Evolutionary conservation across 495 filamentous ascomycete species (phyloP), one percentile per base, ranked within the genome.

Genomic region (Clavariopsis aquatica): DNA sequence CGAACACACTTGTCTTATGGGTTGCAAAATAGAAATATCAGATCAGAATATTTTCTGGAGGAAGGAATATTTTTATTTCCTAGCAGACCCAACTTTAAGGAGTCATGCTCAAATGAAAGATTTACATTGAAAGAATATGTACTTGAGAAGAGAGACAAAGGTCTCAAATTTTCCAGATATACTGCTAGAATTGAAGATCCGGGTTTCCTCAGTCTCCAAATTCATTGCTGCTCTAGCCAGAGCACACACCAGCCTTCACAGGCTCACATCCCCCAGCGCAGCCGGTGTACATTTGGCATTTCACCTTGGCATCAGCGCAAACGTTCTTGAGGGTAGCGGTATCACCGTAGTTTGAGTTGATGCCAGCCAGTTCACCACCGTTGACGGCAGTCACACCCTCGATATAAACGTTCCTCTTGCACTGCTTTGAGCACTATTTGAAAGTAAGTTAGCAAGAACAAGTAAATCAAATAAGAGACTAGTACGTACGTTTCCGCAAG

Each of bases 401-500:
- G 24, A 54, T 51, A 22, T 51, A 51, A 22, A 51, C 47, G 26
- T 51, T 51, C 20, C 47, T 3, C 19, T 51, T 51, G 19, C 47
- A 51, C 26, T 51, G 47, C 47, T 24, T 24, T 9, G 47, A 51
- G 47, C 47, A 51, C 47, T 43, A 17, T 43, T 43, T 6, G 13
- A n/a, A n/a, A 43, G 38, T 34, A 43, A 7, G 15, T 43, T 43
- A 43, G 38, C 3, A 17, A 17, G 12, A 24, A 49, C 12, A 3
- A 23, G 2, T 9, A 24, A 22, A 2, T 27, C 5, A 7, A 27
- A n/a, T 4, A 10, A 9, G 47, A 8, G 20, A 24, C 4, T 49
- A 27, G 49, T 38, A 10, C 57, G 52, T 26, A 67, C 69, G 51
- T 71, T 63, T 1, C 69, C 69, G 43, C 69, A 69, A 36, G 60